Conservation (phyloP, 1,284 basidiomycete genomes). For the Melampsora larici-populina region DNA sequence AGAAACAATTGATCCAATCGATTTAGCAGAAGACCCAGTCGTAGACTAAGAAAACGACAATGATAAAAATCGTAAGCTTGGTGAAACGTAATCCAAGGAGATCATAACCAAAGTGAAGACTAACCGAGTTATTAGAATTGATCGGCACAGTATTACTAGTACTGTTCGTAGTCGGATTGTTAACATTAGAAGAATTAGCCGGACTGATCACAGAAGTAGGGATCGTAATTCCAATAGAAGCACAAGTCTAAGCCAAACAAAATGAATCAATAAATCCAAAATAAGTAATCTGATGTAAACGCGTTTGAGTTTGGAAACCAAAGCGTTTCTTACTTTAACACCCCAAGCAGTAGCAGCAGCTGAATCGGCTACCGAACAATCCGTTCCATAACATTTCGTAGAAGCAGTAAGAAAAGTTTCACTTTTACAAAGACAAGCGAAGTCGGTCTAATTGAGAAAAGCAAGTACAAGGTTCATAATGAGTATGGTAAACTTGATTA, state of each 20-base stretch:
- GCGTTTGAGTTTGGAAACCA: too few species aligned
- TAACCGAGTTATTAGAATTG: too few species aligned
- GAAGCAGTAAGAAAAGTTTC: not conserved
- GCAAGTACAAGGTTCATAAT: not conserved
- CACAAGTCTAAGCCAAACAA: not conserved
- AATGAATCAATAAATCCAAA: too few species aligned
- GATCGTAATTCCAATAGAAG: not conserved
- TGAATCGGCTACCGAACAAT: not conserved
- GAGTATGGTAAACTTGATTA: too few species aligned
- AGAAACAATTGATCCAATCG: too few species aligned
- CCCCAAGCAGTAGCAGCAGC: conserved; percentile 8
- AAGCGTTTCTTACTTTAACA: not conserved
- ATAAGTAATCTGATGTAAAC: not conserved
- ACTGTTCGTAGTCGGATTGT: too few species aligned
- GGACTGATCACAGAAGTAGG: not conserved
- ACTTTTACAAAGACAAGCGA: conserved; percentile 23
- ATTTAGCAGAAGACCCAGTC: too few species aligned
- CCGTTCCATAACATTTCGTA: not conserved
- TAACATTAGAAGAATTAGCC: not conserved
- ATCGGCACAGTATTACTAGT: too few species aligned
- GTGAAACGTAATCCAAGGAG: too few species aligned
- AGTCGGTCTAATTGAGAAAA: not conserved
- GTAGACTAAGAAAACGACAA: too few species aligned
- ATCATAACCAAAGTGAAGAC: too few species aligned
- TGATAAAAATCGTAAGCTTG: too few species aligned